Evolutionary conservation across 805 yeast species (phyloP).

Genomic region (Sugiyamaella boreocaroliniensis): DNA sequence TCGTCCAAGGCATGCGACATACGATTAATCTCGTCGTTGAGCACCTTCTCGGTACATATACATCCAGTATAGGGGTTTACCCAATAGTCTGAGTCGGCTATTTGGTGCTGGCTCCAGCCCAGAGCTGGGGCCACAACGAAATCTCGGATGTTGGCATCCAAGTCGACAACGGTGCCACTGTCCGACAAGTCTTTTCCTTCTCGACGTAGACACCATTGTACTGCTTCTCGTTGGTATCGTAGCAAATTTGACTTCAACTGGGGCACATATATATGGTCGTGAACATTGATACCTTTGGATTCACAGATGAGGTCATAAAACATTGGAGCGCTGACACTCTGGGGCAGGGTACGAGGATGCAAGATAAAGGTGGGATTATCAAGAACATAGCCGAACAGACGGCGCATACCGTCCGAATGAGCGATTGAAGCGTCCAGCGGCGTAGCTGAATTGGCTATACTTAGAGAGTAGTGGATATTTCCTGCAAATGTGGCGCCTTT

Average conservation of each 20-base stretch:
- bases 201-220: conserved; percentile 31
- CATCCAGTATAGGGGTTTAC: conserved; percentile 24
- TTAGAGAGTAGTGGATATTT: conserved; percentile 4
- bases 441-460: conserved; percentile 8
- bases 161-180: conserved; percentile 14
- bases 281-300: conserved; percentile 3
- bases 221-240: conserved; percentile 32
- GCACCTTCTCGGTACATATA: conserved; percentile 11
- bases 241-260: conserved; percentile 18
- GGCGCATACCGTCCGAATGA: conserved; percentile 6
- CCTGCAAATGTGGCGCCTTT: conserved; percentile 5
- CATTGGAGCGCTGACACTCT: conserved; percentile 6
- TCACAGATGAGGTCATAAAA: conserved; percentile 14
- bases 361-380: conserved; percentile 6
- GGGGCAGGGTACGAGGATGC: conserved; percentile 1
- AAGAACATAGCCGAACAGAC: conserved; percentile 8
- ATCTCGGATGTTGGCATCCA: conserved; percentile 18
- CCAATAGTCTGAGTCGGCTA: conserved; percentile 19
- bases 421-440: conserved; percentile 3
- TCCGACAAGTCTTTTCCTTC: conserved; percentile 29
- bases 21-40: conserved; percentile 1
- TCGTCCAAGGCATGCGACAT: conserved; percentile 3
- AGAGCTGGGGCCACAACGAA: conserved; percentile 22
- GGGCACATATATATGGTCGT: conserved; percentile 3
- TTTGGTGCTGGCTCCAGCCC: conserved; percentile 20